Percentiles rank a stretch among this genome's conserved stretches.
phyloP scores from a whole-genome alignment of 148 eudicot genomes.

The Camellia lanceoleosa region DNA sequence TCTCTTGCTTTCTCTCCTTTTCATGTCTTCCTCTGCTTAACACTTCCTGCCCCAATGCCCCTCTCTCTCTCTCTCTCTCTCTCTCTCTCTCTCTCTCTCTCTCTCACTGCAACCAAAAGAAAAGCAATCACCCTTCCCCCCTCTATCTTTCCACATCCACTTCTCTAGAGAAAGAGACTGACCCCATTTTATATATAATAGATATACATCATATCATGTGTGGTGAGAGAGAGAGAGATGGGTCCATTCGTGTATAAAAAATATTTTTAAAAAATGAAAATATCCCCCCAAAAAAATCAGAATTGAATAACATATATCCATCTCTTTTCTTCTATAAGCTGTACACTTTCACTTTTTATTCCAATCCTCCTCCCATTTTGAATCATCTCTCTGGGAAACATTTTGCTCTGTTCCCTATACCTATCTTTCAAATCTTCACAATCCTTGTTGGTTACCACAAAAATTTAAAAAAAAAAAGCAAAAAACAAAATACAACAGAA shows the following conservation, averaged over 20 bases:
- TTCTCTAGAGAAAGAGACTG: not conserved
- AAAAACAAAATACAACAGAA: not conserved
- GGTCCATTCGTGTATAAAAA: not conserved
- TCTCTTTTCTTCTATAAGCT: conserved; percentile 12
- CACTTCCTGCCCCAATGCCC: conserved; percentile 5
- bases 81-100: not conserved
- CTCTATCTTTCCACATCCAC: not conserved
- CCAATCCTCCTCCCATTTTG: conserved; percentile 15
- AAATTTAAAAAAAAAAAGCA: conserved; percentile 9
- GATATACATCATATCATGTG: not conserved
- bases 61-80: conserved; percentile 12
- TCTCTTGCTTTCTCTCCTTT: conserved; percentile 32
- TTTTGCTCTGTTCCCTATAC: conserved; percentile 25
- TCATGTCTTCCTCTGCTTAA: not conserved
- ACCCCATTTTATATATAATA: not conserved
- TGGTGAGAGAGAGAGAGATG: not conserved
- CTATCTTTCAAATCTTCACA: conserved; percentile 31
- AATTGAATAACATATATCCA: conserved; percentile 7
- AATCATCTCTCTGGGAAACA: conserved; percentile 23
- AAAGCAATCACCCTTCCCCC: conserved; percentile 17
- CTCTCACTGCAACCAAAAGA: conserved; percentile 17
- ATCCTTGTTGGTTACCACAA: conserved; percentile 24
- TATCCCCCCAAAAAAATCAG: conserved; percentile 8
- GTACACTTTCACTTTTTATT: conserved; percentile 20
- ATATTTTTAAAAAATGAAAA: not conserved